Evolutionary conservation across 805 yeast species (phyloP).

Genomic region (Yamadazyma laniorum): DNA sequence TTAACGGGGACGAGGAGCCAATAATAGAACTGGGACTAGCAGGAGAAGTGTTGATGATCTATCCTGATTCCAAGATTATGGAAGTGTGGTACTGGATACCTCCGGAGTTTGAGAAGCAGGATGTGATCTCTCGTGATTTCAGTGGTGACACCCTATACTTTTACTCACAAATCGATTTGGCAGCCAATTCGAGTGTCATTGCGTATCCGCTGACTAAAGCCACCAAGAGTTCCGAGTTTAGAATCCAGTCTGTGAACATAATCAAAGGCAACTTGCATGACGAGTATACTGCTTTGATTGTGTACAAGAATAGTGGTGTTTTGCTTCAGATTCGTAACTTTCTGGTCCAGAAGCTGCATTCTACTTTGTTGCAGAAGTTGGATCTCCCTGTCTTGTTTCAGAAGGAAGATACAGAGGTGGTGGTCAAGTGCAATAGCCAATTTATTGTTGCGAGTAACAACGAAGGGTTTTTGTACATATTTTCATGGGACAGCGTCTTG

Average conservation of each 20-base stretch:
- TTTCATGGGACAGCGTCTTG: constrained; percentile 5
- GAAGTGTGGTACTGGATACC: constrained; percentile 39
- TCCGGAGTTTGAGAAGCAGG: constrained; percentile 4
- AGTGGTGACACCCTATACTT: constrained; percentile 27
- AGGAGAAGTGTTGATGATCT: constrained; percentile 33
- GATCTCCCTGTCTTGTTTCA: constrained; percentile 11
- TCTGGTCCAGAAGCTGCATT: neutral
- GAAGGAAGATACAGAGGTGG: constrained; percentile 5
- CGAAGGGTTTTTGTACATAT: constrained; percentile 23
- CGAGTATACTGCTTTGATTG: constrained; percentile 11
- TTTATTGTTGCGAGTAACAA: constrained; percentile 21
- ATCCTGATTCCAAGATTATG: constrained; percentile 16
- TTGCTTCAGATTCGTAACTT: neutral
- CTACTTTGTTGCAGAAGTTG: constrained; percentile 4
- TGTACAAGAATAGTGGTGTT: neutral
- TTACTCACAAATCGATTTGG: constrained; percentile 14
- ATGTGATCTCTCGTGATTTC: constrained; percentile 9
- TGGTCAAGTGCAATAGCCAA: constrained; percentile 20
- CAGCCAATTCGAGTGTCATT: neutral
- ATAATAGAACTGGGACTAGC: constrained; percentile 26
- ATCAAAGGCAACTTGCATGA: constrained; percentile 9
- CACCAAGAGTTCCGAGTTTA: neutral
- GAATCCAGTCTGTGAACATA: constrained; percentile 9
- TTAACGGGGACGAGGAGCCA: constrained; percentile 9
- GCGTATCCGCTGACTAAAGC: neutral